These are phyloP conservation scores for Pulveroboletus sp. DNA, from an alignment of 768 basidiomycete species.

Conservation along the genomic window DNA sequence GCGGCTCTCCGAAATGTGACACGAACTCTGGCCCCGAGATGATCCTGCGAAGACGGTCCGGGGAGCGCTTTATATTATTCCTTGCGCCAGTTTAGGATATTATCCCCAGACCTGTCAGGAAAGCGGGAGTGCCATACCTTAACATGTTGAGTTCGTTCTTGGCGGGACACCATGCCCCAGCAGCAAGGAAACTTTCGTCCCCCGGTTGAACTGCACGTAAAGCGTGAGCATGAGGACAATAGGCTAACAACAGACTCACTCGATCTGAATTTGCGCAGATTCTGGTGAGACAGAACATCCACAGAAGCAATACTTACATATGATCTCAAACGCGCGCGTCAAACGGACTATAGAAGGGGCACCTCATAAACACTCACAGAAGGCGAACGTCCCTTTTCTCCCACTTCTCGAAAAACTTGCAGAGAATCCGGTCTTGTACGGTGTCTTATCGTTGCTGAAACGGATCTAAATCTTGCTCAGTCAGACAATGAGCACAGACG, in stretches of 20 bases:
- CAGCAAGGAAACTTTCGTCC: constrained; percentile 67
- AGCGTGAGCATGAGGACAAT: neutral
- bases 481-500: neutral
- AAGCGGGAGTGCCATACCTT: constrained; percentile 39
- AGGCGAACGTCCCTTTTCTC: constrained; percentile 84
- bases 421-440: constrained; percentile 81
- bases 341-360: neutral
- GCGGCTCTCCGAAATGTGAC: constrained; percentile 67
- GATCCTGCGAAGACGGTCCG: constrained; percentile 57
- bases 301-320: constrained; percentile 7
- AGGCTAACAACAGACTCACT: constrained; percentile 12
- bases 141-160: constrained; percentile 77
- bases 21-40: constrained; percentile 73
- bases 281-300: neutral
- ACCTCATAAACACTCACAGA: constrained; percentile 49
- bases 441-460: constrained; percentile 93
- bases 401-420: constrained; percentile 87
- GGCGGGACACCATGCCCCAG: constrained; percentile 74
- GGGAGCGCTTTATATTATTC: constrained; percentile 56
- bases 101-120: neutral
- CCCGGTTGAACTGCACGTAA: constrained; percentile 54
- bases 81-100: constrained; percentile 28
- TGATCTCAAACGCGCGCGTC: constrained; percentile 20
- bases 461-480: constrained; percentile 49
- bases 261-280: constrained; percentile 8